Evolutionary conservation across 1,139 yeast genomes (phyloP).

Genomic region (Kodamaea sp.): DNA sequence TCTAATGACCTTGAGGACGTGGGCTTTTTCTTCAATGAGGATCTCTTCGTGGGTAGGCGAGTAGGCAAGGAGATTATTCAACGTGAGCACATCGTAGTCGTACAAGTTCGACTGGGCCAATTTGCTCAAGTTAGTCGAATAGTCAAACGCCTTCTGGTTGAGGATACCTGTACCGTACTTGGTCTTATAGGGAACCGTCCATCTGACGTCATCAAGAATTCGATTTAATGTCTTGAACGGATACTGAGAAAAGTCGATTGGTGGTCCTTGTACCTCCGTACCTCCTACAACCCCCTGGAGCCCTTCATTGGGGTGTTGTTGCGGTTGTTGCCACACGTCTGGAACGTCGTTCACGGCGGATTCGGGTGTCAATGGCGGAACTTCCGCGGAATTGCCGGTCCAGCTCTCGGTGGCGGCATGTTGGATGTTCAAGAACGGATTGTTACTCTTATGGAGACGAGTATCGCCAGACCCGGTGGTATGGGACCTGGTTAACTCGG

Average conservation of each 20-base stretch:
- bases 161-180: slow-evolving; percentile 27
- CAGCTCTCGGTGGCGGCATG: too few relatives aligned
- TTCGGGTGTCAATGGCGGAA: too few relatives aligned
- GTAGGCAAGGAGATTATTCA: slow-evolving; percentile 36
- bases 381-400: too few relatives aligned
- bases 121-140: slow-evolving; percentile 31
- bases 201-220: slow-evolving; percentile 61
- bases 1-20: slow-evolving; percentile 29
- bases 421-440: too few relatives aligned
- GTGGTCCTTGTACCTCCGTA: too few relatives aligned
- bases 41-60: slow-evolving; percentile 31
- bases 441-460: too few relatives aligned
- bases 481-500: too few relatives aligned
- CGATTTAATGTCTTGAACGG: slow-evolving; percentile 68
- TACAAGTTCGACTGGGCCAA: slow-evolving; percentile 13
- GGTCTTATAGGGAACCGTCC: slow-evolving; percentile 33
- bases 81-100: slow-evolving; percentile 25
- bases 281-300: too few relatives aligned
- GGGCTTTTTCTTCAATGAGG: slow-evolving; percentile 20
- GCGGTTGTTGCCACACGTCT: too few relatives aligned
- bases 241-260: slow-evolving; percentile 7
- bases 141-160: slow-evolving; percentile 34
- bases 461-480: too few relatives aligned
- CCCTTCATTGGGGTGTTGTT: too few relatives aligned
- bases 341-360: too few relatives aligned